Base-by-base conservation (phyloP, 768 basidiomycete genomes). In the Aureoboletus auriporus region DNA sequence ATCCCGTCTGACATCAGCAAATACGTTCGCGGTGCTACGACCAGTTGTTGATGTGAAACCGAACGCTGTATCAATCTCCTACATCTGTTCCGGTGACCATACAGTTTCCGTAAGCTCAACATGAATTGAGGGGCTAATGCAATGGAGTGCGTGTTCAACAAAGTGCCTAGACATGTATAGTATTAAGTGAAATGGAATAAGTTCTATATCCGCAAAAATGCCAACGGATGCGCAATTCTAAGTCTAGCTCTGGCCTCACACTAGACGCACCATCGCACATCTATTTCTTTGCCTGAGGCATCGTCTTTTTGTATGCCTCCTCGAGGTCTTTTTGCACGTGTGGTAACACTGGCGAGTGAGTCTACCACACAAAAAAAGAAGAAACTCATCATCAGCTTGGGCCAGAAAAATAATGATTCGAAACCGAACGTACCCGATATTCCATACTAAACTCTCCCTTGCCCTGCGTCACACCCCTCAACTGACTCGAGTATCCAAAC, bases 401-500 rank as follows among this genome's bases (percentile, higher is more conserved):
- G 26, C 20, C 11, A 1, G 11, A 44, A 35, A 28, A 23, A 42
- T 20, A 41, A 28, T 26, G 20, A 44, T 20, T 10, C 2, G 13
- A 13, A 39, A 30, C 0, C 28, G 13, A 47, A 67, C 72, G 48
- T 59, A 83, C 84, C 76, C 89, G 89, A 63, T 82, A 84, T 57
- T 84, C 83, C 83, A 84, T 87, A 58, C 78, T 83, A 54, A 84
- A 88, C 71, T 88, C 85, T 58, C 93, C 93, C 74, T 99, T 98
- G 61, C 95, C 96, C 70, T 98, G 96, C 0, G 96, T 99, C 49
- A 82, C 83, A 4, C 95, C 95, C 49, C 95, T 83, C 39, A 98
- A 75, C 58, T 92, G 88, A 59, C 84, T 91, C 33, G 93, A 94
- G 66, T 97, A 97, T 14, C 92, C 90, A 63, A 99, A 99, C 95